Percentiles rank a stretch among this genome's conserved stretches.
Conservation (phyloP, 108 stramenopile species). For the Cyclostephanos tholiformis region DNA sequence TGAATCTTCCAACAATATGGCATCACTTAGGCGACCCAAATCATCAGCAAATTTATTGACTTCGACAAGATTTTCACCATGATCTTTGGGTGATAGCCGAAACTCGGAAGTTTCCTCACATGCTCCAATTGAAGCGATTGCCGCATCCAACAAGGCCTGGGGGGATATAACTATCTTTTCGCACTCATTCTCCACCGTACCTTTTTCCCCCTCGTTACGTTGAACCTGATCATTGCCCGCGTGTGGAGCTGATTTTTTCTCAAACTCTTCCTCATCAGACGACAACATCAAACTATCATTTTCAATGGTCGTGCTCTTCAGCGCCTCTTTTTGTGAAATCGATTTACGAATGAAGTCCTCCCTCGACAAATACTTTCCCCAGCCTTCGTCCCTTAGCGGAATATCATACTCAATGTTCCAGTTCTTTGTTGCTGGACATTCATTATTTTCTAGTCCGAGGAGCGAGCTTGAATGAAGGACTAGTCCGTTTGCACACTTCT, state of each 20-base stretch:
- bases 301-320: slow-evolving; percentile 2
- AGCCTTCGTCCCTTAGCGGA: slow-evolving; percentile 26
- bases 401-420: slow-evolving; percentile 47
- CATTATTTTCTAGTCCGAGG: not conserved
- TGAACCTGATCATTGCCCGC: not conserved
- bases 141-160: slow-evolving; percentile 27
- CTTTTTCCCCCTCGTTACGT: slow-evolving; percentile 4
- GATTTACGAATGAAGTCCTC: slow-evolving; percentile 22
- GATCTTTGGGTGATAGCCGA: not conserved
- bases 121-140: slow-evolving; percentile 9
- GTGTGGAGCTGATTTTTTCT: not conserved
- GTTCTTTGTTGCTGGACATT: not conserved
- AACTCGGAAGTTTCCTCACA: not conserved
- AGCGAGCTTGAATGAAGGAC: slow-evolving; percentile 15
- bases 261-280: slow-evolving; percentile 35
- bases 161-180: slow-evolving; percentile 14
- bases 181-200: not conserved
- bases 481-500: slow-evolving; percentile 29
- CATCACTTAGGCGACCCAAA: slow-evolving; percentile 58
- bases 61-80: not conserved
- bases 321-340: slow-evolving; percentile 21
- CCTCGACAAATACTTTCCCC: slow-evolving; percentile 17
- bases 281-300: slow-evolving; percentile 32
- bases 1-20: slow-evolving; percentile 62
- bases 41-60: slow-evolving; percentile 26